Base-by-base conservation (phyloP, 1,284 basidiomycete species). In the Naganishia cerealis region DNA sequence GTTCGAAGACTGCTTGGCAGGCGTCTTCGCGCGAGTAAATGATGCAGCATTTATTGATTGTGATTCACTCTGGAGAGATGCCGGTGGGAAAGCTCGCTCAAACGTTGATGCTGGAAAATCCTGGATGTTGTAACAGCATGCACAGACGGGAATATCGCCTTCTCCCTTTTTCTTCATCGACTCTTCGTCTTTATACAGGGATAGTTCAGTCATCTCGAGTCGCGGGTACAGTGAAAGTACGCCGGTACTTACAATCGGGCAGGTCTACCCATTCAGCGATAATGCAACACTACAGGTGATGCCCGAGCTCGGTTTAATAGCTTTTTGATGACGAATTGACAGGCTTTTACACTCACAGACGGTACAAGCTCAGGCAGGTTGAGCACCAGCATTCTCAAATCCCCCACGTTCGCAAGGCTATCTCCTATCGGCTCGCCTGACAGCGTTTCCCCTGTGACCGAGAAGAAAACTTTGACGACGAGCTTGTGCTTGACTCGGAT, bases 171-270 rank as follows among this genome's bases (percentile, higher is more conserved):
- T 63, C 38, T 29, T 53, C 50, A 63, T 42, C 38, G 61, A n/a
- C 16, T 63, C 61, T 38, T 63, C 39, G 21, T 63, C 61, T 63
- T 29, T 29, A 6, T 21, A 21, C 12, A 8, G 10, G 38, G 6
- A 24, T 12, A n/a, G n/a, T n/a, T 46, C 39, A 42, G 50, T 12
- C 10, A 16, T 8, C 18, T 12, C 9, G n/a, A 7, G 43, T 3
- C 12, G 16, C 43, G 7, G 16, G 18, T 13, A 18, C 12, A 5
- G 15, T 2, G 24, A 21, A 42, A 15, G 3, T 42, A 46, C 36
- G 58, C 18, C 13, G 73, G 73, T 54, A 69, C 67, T 79, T 85
- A 40, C 85, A 90, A 42, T 88, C 88, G 13, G 79, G 66, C 12
- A 67, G n/a, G 12, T 59, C 26, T 12, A 67, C 57, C 56, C 66